Conservation (phyloP, 2,329 filamentous ascomycete species). For the Arthroderma sp. region DNA sequence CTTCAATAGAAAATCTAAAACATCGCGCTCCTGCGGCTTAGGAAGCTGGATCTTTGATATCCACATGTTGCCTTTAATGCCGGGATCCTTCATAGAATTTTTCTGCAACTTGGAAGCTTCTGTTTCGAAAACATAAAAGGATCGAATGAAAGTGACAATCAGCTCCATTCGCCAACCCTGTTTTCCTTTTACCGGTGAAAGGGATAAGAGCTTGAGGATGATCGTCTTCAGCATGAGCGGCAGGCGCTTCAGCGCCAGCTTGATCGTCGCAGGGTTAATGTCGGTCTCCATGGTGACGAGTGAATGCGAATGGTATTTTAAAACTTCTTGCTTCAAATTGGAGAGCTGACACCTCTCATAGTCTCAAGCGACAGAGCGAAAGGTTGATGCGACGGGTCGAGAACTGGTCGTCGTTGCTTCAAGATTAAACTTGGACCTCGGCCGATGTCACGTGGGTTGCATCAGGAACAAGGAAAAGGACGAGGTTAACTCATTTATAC, state of each 20-base stretch:
- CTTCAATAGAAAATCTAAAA: conserved; percentile 24
- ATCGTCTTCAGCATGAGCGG: conserved; percentile 32
- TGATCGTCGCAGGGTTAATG: background rate
- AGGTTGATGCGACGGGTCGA: too few relatives aligned
- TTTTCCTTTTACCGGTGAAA: conserved; percentile 60
- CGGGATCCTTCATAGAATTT: conserved; percentile 48
- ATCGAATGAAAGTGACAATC: conserved; percentile 57
- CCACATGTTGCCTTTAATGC: conserved; percentile 71
- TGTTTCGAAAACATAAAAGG: conserved; percentile 40
- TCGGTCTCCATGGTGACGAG: background rate
- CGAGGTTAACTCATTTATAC: too few relatives aligned
- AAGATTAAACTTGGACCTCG: too few relatives aligned
- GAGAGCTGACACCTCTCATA: too few relatives aligned
- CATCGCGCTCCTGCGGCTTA: conserved; percentile 40
- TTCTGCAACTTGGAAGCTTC: conserved; percentile 52
- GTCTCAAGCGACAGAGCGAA: too few relatives aligned
- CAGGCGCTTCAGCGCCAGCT: conserved; percentile 24
- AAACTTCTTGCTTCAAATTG: too few relatives aligned
- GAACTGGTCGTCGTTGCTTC: too few relatives aligned
- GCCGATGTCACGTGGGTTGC: too few relatives aligned
- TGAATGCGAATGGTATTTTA: too few relatives aligned
- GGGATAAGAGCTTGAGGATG: conserved; percentile 39
- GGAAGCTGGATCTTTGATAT: conserved; percentile 57
- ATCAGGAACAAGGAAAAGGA: too few relatives aligned
- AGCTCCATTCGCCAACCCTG: conserved; percentile 67